Evolutionary conservation across 2,329 filamentous ascomycete species (phyloP).

Genomic region (Xylariaceae sp.): DNA sequence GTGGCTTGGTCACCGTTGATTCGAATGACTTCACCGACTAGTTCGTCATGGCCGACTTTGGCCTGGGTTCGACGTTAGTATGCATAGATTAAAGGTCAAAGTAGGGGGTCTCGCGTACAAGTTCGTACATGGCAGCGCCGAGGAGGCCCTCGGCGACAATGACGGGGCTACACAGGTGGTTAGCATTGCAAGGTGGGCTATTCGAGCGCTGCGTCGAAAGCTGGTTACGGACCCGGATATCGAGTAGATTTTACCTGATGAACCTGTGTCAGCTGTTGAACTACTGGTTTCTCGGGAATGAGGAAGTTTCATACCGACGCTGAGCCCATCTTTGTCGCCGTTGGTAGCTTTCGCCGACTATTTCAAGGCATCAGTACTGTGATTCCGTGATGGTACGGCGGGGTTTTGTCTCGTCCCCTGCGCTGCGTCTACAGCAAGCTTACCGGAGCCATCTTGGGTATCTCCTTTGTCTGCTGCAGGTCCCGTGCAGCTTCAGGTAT

Average conservation of each 20-base stretch:
- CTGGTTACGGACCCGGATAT: conserved; percentile 55
- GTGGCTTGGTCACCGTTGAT: conserved; percentile 94
- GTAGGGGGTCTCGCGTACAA: conserved; percentile 58
- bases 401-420: not conserved
- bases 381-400: conserved; percentile 2
- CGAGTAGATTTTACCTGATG: conserved; percentile 59
- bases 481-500: conserved; percentile 27
- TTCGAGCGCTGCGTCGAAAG: not conserved
- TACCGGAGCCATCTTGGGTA: conserved; percentile 56
- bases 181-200: conserved; percentile 26
- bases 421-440: conserved; percentile 29
- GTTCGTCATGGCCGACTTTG: conserved; percentile 84
- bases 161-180: conserved; percentile 66
- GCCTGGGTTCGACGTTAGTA: conserved; percentile 54
- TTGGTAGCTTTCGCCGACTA: conserved; percentile 33
- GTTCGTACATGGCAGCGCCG: conserved; percentile 99
- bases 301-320: conserved; percentile 26
- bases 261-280: conserved; percentile 14
- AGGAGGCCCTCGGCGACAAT: conserved; percentile 98
- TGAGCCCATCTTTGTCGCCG: conserved; percentile 31
- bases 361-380: conserved; percentile 18
- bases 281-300: not conserved
- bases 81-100: not conserved
- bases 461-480: conserved; percentile 25
- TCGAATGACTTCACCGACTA: conserved; percentile 97